These are phyloP conservation scores for Rhizodiscina lignyota DNA, from an alignment of 495 filamentous ascomycete species.

Conservation along the genomic window DNA sequence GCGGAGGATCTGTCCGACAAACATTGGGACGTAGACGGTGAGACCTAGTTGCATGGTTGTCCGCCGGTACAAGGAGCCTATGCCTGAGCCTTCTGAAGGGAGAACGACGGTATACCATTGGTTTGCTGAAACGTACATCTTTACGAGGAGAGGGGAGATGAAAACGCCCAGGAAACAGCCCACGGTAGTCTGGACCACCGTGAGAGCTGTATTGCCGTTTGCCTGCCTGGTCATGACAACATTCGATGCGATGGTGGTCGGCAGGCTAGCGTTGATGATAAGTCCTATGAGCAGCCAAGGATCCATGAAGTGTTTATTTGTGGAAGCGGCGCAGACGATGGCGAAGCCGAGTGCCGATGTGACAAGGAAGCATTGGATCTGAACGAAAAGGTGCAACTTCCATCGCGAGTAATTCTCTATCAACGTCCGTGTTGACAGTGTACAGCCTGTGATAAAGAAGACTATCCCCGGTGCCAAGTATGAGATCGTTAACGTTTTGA, in stretches of 20 bases:
- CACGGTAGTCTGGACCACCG: slow-evolving; percentile 25
- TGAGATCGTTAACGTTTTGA: slow-evolving; percentile 19
- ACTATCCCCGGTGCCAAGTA: slow-evolving; percentile 25
- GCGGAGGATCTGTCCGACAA: slow-evolving; percentile 20
- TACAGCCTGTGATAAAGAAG: slow-evolving; percentile 28
- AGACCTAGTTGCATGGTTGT: slow-evolving; percentile 26
- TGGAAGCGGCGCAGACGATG: slow-evolving; percentile 21
- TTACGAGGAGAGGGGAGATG: slow-evolving; percentile 21
- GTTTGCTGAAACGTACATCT: slow-evolving; percentile 22
- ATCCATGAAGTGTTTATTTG: slow-evolving; percentile 23
- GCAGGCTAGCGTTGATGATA: slow-evolving; percentile 21
- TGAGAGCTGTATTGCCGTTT: slow-evolving; percentile 24
- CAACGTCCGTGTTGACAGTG: slow-evolving; percentile 19
- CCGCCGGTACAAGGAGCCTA: slow-evolving; percentile 19
- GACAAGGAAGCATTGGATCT: slow-evolving; percentile 25
- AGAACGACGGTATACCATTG: slow-evolving; percentile 26
- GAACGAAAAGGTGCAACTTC: slow-evolving; percentile 24
- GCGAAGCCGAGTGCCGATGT: slow-evolving; percentile 22
- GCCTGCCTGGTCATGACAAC: slow-evolving; percentile 27
- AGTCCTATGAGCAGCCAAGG: slow-evolving; percentile 25
- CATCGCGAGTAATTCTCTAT: slow-evolving; percentile 22
- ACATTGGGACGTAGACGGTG: slow-evolving; percentile 25
- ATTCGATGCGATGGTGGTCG: slow-evolving; percentile 26
- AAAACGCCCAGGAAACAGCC: slow-evolving; percentile 27
- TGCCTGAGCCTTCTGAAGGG: slow-evolving; percentile 11